phyloP scores from a whole-genome alignment of 2,329 filamentous ascomycete genomes.

The Fusarium sp. region DNA sequence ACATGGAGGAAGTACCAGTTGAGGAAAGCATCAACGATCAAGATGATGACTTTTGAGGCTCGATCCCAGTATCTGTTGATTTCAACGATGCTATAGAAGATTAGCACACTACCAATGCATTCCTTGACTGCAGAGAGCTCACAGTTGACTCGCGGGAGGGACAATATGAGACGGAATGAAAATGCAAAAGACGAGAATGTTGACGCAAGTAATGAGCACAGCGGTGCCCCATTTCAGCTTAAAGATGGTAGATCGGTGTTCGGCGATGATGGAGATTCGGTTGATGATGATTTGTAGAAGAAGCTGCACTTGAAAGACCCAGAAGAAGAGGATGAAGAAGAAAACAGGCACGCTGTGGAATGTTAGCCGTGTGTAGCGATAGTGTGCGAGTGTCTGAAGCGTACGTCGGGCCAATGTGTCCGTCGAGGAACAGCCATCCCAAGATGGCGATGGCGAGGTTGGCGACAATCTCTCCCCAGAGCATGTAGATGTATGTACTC shows the following conservation, averaged over 20 bases:
- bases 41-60: constrained; percentile 62
- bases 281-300: constrained; percentile 67
- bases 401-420: constrained; percentile 49
- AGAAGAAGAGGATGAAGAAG: constrained; percentile 54
- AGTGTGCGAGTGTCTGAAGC: neutral
- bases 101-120: neutral
- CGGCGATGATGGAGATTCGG: constrained; percentile 61
- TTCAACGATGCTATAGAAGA: constrained; percentile 45
- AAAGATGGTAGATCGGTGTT: constrained; percentile 51
- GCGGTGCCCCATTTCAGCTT: constrained; percentile 61
- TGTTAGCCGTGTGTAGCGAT: neutral
- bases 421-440: constrained; percentile 55
- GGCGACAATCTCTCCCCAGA: constrained; percentile 58
- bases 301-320: constrained; percentile 61
- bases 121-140: neutral
- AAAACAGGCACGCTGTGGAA: constrained; percentile 46
- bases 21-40: constrained; percentile 61
- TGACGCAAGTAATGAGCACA: constrained; percentile 59
- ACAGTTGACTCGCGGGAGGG: constrained; percentile 53
- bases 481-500: constrained; percentile 57
- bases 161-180: constrained; percentile 61
- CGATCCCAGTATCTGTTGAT: constrained; percentile 66
- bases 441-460: constrained; percentile 54
- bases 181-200: constrained; percentile 64
- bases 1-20: constrained; percentile 63